These are phyloP conservation scores for Aspergillus carlsbadensis DNA, from an alignment of 495 filamentous ascomycete genomes.

Conservation along the genomic window DNA sequence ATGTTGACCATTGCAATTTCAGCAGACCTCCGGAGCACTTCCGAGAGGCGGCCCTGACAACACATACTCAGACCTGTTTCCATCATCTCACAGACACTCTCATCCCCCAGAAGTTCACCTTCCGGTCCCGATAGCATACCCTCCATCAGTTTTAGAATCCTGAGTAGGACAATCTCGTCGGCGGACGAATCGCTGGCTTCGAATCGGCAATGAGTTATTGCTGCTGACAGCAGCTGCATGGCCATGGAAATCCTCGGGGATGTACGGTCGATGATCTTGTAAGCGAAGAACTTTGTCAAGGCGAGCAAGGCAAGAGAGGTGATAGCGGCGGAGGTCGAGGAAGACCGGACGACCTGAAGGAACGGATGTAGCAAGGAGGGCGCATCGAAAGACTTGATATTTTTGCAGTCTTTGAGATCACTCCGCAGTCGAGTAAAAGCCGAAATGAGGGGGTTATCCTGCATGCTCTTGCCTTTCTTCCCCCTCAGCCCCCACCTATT, in stretches of 20 bases:
- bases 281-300: conserved; percentile 97
- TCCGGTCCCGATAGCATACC: conserved; percentile 92
- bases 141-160: conserved; percentile 97
- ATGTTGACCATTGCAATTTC: conserved; percentile 98
- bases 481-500: conserved; percentile 87
- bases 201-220: conserved; percentile 97
- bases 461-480: conserved; percentile 97
- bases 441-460: conserved; percentile 96
- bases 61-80: conserved; percentile 97
- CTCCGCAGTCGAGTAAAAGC: conserved; percentile 87
- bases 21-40: conserved; percentile 84
- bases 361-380: conserved; percentile 91
- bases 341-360: conserved; percentile 94
- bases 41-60: conserved; percentile 87
- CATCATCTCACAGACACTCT: conserved; percentile 99
- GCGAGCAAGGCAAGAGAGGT: conserved; percentile 91
- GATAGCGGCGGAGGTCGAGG: conserved; percentile 92
- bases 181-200: conserved; percentile 93
- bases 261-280: conserved; percentile 79
- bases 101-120: conserved; percentile 86
- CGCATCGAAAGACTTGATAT: conserved; percentile 87
- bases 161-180: conserved; percentile 89
- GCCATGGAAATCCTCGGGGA: conserved; percentile 84
- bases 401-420: conserved; percentile 90
- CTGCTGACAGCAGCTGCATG: conserved; percentile 92